phyloP scores from a whole-genome alignment of 2,329 filamentous ascomycete species.

The Xylaria sp. region DNA sequence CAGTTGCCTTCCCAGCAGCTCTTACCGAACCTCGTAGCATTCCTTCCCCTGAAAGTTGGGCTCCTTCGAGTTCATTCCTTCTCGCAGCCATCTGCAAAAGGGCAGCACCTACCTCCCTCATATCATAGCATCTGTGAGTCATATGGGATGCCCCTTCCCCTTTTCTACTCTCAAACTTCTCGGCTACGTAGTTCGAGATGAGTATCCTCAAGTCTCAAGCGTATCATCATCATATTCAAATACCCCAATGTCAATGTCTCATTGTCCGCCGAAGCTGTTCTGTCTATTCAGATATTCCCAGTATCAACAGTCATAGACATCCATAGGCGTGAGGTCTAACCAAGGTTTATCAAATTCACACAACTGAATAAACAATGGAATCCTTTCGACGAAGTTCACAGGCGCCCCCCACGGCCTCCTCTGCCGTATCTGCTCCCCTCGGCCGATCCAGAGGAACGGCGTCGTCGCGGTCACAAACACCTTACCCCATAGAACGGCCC shows the following conservation, averaged over 20 bases:
- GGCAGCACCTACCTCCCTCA: background rate
- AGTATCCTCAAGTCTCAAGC: background rate
- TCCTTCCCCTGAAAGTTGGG: background rate
- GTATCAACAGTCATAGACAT: background rate
- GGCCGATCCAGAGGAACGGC: constrained; percentile 27
- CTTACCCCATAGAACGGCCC: constrained; percentile 29
- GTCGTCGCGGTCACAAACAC: constrained; percentile 36
- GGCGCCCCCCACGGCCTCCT: constrained; percentile 15
- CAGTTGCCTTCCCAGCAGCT: constrained; percentile 2
- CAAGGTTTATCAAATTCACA: background rate
- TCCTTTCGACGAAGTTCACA: constrained; percentile 16
- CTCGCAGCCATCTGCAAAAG: background rate
- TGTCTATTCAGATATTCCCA: background rate
- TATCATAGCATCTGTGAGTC: background rate
- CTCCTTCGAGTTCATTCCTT: constrained; percentile 18
- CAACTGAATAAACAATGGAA: constrained; percentile 7
- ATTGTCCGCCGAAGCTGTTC: background rate
- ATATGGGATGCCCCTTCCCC: background rate
- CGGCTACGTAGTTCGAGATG: background rate
- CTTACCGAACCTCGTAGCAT: background rate
- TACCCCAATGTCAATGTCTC: background rate
- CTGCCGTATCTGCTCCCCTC: constrained; percentile 32
- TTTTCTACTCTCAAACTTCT: background rate
- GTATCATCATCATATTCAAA: background rate
- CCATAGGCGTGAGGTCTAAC: background rate